Conservation (phyloP, 1,284 basidiomycete species). For the Rhodotorula sp. region DNA sequence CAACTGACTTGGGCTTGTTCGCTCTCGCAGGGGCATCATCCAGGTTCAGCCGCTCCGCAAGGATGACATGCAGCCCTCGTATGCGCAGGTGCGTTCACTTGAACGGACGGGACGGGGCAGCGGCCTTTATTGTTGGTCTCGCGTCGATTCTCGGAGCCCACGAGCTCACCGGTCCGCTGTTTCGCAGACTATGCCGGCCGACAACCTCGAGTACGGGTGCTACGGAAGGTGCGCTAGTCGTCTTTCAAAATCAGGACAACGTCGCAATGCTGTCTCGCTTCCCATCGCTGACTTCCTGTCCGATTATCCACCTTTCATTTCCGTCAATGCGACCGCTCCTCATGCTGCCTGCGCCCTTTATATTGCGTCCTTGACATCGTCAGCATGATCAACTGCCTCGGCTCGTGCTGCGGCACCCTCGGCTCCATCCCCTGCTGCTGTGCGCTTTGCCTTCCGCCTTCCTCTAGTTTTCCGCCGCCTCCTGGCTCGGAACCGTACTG, state of each 20-base stretch:
- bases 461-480: not conserved
- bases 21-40: conserved; percentile 17
- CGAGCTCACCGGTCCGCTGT: conserved; percentile 3
- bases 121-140: too few species aligned
- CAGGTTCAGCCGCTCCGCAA: conserved; percentile 34
- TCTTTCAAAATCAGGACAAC: too few species aligned
- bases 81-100: conserved; percentile 88
- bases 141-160: too few species aligned
- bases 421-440: conserved; percentile 69
- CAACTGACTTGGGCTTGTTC: not conserved
- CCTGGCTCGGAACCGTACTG: too few species aligned
- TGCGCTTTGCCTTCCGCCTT: not conserved
- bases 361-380: too few species aligned
- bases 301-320: too few species aligned
- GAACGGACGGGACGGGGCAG: too few species aligned
- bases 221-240: conserved; percentile 60
- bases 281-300: too few species aligned
- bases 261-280: too few species aligned
- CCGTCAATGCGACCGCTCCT: too few species aligned
- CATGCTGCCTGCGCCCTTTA: too few species aligned
- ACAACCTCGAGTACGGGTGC: conserved; percentile 67
- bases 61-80: conserved; percentile 62
- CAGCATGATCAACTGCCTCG: conserved; percentile 65
- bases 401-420: conserved; percentile 47
- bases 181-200: conserved; percentile 23